Base-by-base conservation (phyloP, 2,329 filamentous ascomycete species). In the Colletotrichum paranaense region DNA sequence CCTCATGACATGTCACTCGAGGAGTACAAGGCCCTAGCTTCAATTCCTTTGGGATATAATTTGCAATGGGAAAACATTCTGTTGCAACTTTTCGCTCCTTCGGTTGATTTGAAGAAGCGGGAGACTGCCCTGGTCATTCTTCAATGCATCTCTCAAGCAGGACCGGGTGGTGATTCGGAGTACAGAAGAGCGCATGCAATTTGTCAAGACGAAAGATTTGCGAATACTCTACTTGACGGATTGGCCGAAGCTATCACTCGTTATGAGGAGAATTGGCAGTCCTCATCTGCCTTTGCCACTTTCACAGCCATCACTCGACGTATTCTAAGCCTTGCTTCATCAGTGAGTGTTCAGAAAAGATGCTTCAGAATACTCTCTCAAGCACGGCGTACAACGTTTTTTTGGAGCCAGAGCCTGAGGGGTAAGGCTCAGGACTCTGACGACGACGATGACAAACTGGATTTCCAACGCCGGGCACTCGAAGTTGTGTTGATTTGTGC, bases 51-150 rank as follows among this genome's bases (percentile, higher is more conserved):
- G 2, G 89, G 89, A 0, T 72, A 82, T 22, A 76, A 79, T 1
- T 79, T 91, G 11, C 87, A 90, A 63, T 92, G 89, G 87, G 76
- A 82, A 9, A 92, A 91, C 67, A 86, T 92, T 2, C 76, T 90
- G 0, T 77, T 82, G 1, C 86, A 91, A 75, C 78, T 92, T 3
- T 78, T 80, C 0, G 80, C 82, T 1, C 85, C 87, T 0, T 81
- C 81, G 1, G 63, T 92, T 0, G 86, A 89, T 58, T 86, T 90
- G 42, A 87, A 85, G 12, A 86, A 87, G 55, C 69, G 80, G 0
- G 87, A 89, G 55, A 87, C 88, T 0, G 80, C 80, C 5, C 74
- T 86, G 2, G 76, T 91, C 0, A 64, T 91, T 0, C 76, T 85
- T 2, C 90, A 92, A 74, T 81, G 84, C 1, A 81, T 85, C 12